These are phyloP conservation scores for Chlorophyllum brunneum DNA, from an alignment of 768 basidiomycete genomes.

Conservation along the genomic window DNA sequence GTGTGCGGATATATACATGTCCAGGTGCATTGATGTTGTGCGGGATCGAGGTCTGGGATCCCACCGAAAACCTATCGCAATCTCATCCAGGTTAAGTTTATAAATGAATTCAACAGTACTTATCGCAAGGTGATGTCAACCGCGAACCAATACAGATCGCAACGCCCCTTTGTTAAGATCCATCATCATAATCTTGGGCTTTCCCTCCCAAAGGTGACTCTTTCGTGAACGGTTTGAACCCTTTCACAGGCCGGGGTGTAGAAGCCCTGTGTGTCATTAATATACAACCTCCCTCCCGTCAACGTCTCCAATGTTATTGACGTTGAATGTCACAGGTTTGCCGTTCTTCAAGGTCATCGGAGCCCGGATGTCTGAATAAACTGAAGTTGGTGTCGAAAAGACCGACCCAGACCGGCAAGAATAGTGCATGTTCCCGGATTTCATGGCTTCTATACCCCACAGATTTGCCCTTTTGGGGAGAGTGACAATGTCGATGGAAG, in stretches of 20 bases:
- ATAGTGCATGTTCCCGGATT: slow-evolving; percentile 35
- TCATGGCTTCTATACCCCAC: slow-evolving; percentile 54
- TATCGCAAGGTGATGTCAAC: no score
- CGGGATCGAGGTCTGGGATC: no score
- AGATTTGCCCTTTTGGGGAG: slow-evolving; percentile 34
- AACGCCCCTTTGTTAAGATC: no score
- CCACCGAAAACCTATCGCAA: no score
- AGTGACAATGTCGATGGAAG: no score
- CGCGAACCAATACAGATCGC: no score
- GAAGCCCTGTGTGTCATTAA: slow-evolving; percentile 38
- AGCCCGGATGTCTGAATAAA: slow-evolving; percentile 38
- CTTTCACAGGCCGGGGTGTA: slow-evolving; percentile 40
- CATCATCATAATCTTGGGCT: no score
- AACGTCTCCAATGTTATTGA: slow-evolving; percentile 40
- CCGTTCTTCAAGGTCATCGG: slow-evolving; percentile 27
- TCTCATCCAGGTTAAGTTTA: no score
- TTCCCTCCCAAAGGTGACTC: slow-evolving; percentile 42
- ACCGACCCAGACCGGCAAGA: slow-evolving; percentile 58
- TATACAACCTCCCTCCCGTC: slow-evolving; percentile 48
- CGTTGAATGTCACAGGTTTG: slow-evolving; percentile 37
- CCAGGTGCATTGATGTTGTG: no score
- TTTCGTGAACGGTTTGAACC: slow-evolving; percentile 47
- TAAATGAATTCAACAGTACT: no score
- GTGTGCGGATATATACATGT: no score
- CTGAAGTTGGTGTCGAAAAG: slow-evolving; percentile 58